A percentile compares a stretch with the other conserved stretches of the same genome.
These are phyloP conservation scores for Byssothecium circinans DNA, from an alignment of 2,329 filamentous ascomycete species.

Conservation along the genomic window DNA sequence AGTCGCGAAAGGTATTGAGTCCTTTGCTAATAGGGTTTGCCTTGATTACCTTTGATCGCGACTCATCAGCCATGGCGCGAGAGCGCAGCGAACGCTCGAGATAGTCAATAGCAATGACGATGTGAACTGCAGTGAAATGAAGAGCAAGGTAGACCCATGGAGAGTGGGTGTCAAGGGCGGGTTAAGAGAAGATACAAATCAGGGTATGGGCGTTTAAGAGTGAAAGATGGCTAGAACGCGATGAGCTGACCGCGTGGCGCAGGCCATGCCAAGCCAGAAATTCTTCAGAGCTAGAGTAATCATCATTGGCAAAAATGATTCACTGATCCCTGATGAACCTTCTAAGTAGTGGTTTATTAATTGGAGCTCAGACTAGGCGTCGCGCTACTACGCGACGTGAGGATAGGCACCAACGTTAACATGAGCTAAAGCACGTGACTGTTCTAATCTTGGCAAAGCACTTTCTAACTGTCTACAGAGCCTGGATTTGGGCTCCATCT, in stretches of 20 bases:
- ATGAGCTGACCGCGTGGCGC: constrained; percentile 4
- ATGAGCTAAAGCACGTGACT: too few species aligned
- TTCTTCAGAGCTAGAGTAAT: constrained; percentile 13
- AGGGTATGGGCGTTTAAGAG: constrained; percentile 11
- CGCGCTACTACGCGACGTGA: too few species aligned
- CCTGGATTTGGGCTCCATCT: too few species aligned
- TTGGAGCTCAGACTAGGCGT: too few species aligned
- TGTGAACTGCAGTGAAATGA: constrained; percentile 10
- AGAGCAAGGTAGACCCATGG: constrained; percentile 11
- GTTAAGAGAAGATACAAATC: constrained; percentile 10
- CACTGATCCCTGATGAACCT: constrained; percentile 1
- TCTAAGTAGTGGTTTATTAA: too few species aligned
- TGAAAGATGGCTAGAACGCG: constrained; percentile 11
- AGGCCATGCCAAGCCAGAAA: constrained; percentile 12
- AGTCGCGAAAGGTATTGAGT: constrained; percentile 12
- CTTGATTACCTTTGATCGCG: constrained; percentile 14
- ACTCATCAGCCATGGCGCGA: constrained; percentile 9
- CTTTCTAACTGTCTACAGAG: too few species aligned
- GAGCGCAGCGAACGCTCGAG: constrained; percentile 5
- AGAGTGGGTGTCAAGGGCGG: constrained; percentile 11
- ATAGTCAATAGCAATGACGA: constrained; percentile 12
- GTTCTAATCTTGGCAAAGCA: too few species aligned
- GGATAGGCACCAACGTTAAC: too few species aligned
- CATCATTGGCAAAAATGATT: constrained; percentile 12
- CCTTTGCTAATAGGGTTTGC: constrained; percentile 14